Conservation (phyloP, 306 rosid species). For the Vigna hirtella region DNA sequence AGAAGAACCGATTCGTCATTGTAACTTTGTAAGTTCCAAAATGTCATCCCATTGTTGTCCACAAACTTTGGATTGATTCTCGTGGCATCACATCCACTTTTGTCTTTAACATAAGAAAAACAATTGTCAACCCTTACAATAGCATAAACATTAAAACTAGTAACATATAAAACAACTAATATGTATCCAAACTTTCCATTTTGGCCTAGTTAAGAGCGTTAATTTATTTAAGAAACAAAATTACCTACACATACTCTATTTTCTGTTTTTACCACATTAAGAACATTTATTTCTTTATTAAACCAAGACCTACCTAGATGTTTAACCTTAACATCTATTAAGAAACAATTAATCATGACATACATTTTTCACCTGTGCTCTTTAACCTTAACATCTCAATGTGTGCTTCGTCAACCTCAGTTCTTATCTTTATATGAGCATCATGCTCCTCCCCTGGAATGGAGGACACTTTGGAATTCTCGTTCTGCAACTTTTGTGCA, state of each 20-base stretch:
- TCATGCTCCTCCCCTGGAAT: slow-evolving; percentile 41
- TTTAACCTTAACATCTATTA: neutral
- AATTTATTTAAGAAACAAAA: too few species aligned
- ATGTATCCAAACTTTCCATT: neutral
- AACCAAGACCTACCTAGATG: too few species aligned
- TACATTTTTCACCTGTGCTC: slow-evolving; percentile 57
- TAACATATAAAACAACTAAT: neutral
- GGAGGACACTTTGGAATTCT: slow-evolving; percentile 48
- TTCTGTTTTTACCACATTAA: too few species aligned
- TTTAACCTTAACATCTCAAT: slow-evolving; percentile 29
- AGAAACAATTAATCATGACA: slow-evolving; percentile 16
- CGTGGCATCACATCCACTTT: slow-evolving; percentile 31
- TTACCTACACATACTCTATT: too few species aligned
- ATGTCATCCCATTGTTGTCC: too few species aligned
- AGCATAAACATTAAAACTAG: slow-evolving; percentile 1
- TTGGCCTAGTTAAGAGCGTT: too few species aligned
- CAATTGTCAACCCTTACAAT: slow-evolving; percentile 20
- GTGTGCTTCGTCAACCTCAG: slow-evolving; percentile 59
- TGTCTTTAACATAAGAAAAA: slow-evolving; percentile 20
- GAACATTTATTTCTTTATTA: too few species aligned
- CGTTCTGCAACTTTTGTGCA: slow-evolving; percentile 22
- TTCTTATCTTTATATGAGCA: slow-evolving; percentile 50
- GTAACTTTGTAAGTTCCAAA: too few species aligned
- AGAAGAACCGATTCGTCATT: slow-evolving; percentile 23
- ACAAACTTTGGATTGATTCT: slow-evolving; percentile 8